A percentile compares a stretch with the other conserved stretches of the same genome.
phyloP scores from a whole-genome alignment of 441 rosid genomes.

The Oxalis stricta region DNA sequence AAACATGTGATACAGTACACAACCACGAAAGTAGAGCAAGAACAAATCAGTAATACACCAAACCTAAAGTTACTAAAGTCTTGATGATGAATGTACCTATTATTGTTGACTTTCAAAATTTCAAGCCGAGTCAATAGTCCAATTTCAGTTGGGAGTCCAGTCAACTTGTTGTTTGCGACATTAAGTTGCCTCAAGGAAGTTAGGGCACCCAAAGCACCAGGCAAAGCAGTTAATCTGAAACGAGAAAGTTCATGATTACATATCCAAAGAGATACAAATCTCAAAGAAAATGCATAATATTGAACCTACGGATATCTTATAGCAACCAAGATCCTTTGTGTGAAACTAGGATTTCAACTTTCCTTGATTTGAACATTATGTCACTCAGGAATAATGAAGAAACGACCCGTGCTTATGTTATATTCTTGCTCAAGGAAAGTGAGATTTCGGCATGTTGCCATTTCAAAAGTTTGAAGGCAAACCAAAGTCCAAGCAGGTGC shows the following conservation, averaged over 20 bases:
- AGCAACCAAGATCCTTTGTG: no score
- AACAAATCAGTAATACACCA: not conserved
- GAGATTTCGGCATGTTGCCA: not conserved
- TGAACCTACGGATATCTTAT: no score
- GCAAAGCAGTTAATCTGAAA: constrained; percentile 60
- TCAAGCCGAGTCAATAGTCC: constrained; percentile 61
- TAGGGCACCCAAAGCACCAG: constrained; percentile 45
- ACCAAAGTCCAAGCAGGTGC: not conserved
- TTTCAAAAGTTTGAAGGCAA: no score
- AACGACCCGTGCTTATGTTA: no score
- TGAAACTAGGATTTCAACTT: no score
- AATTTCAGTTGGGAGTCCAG: constrained; percentile 53
- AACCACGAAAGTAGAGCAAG: not conserved
- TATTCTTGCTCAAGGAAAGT: not conserved
- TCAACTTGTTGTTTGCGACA: constrained; percentile 54
- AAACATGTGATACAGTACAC: not conserved
- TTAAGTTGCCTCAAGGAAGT: constrained; percentile 54
- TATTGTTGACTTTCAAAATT: constrained; percentile 58
- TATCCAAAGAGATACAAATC: not conserved
- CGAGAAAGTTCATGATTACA: constrained; percentile 2
- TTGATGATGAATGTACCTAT: constrained; percentile 32
- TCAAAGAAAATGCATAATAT: no score
- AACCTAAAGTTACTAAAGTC: not conserved
- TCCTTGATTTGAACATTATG: no score
- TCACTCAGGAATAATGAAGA: no score